Evolutionary conservation across 768 basidiomycete species (phyloP).

Genomic region (Kwoniella europaea): DNA sequence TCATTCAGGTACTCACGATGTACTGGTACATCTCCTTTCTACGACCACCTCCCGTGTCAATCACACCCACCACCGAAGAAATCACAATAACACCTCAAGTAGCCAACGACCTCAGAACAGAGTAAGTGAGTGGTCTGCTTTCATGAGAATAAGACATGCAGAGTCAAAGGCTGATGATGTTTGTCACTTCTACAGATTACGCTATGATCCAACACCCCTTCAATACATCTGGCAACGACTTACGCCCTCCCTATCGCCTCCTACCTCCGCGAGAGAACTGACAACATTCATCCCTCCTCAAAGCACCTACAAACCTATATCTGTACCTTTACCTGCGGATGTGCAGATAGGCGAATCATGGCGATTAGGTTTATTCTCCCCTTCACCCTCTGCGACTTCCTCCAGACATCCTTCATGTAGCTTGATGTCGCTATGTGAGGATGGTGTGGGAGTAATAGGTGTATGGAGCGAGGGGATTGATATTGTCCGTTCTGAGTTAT

Average conservation of each 20-base stretch:
- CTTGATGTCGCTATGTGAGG: constrained; percentile 10
- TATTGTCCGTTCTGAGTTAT: constrained; percentile 25
- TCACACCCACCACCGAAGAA: constrained; percentile 53
- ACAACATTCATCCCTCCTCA: constrained; percentile 70
- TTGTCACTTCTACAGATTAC: constrained; percentile 55
- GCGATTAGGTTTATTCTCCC: constrained; percentile 65
- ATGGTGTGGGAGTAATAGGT: constrained; percentile 25
- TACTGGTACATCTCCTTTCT: constrained; percentile 89
- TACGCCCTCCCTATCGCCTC: constrained; percentile 3
- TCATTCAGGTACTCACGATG: constrained; percentile 61
- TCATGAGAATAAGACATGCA: neutral
- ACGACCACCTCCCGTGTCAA: constrained; percentile 73
- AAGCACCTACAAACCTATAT: constrained; percentile 76
- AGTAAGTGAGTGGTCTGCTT: constrained; percentile 57
- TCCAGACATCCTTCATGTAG: constrained; percentile 2
- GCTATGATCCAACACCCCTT: constrained; percentile 66
- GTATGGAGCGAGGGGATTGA: constrained; percentile 54
- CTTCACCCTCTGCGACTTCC: neutral
- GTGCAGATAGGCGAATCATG: constrained; percentile 67
- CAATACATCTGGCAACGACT: constrained; percentile 69
- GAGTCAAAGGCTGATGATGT: neutral
- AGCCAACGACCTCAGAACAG: constrained; percentile 87
- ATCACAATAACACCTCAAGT: constrained; percentile 80
- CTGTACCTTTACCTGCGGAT: constrained; percentile 68
- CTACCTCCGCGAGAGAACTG: constrained; percentile 62